Conservation (phyloP, 2,329 filamentous ascomycete genomes). For the Chrysosporium queenslandicum region DNA sequence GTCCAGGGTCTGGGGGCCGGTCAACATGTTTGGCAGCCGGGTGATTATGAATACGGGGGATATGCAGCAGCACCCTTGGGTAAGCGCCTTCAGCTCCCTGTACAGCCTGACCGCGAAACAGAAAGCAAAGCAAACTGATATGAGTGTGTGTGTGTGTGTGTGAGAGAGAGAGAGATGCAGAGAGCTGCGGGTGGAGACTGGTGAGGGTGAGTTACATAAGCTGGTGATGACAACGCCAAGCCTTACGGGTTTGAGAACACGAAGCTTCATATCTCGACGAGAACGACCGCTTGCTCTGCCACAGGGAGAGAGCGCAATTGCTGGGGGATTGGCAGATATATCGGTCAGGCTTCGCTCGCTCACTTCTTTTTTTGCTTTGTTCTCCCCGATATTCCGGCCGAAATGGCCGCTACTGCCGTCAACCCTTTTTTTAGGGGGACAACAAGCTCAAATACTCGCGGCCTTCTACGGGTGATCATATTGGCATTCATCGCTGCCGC, state of each 20-base stretch:
- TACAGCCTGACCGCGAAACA: neutral
- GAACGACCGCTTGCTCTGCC: neutral
- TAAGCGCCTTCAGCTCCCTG: too few relatives aligned
- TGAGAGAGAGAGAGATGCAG: neutral
- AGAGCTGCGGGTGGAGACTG: neutral
- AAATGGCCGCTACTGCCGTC: constrained; percentile 30
- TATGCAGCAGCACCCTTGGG: too few relatives aligned
- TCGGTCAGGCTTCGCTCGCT: constrained; percentile 7
- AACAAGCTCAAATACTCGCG: constrained; percentile 70
- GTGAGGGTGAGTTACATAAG: neutral
- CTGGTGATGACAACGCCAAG: constrained; percentile 5
- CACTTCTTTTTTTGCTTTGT: constrained; percentile 26
- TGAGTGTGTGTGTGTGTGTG: neutral
- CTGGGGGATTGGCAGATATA: neutral
- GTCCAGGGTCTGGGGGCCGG: constrained; percentile 14
- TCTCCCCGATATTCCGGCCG: constrained; percentile 18
- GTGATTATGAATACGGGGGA: too few relatives aligned
- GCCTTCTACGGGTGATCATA: constrained; percentile 80
- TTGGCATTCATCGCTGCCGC: constrained; percentile 83
- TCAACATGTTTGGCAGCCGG: neutral
- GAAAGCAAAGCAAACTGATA: neutral
- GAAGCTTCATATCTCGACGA: constrained; percentile 7
- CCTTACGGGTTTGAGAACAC: constrained; percentile 1
- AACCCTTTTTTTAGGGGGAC: constrained; percentile 63
- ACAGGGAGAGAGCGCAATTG: neutral